Percentiles rank a stretch among this genome's conserved stretches.
Conservation (phyloP, 352 stramenopile genomes). For the Globisporangium paddicum region DNA sequence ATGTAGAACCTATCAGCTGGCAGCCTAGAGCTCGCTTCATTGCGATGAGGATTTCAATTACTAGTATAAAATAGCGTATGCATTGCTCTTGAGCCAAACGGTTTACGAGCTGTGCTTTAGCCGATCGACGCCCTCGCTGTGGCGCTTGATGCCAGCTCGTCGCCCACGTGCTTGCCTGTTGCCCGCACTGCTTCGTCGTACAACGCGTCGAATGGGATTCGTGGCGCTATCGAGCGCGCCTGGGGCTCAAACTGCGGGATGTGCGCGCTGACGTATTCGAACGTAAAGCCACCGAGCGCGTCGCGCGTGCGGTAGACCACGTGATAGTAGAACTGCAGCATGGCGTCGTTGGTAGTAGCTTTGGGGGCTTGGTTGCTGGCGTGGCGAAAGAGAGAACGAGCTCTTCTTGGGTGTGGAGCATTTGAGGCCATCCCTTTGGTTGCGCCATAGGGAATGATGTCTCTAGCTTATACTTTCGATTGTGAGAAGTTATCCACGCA, state of each 20-base stretch:
- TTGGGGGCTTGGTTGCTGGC: neutral
- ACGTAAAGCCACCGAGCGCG: neutral
- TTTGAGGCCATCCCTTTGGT: neutral
- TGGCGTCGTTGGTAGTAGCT: neutral
- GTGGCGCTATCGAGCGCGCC: neutral
- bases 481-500: no score
- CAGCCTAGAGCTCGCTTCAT: no score
- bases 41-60: no score
- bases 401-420: no score
- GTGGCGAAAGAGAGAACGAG: neutral
- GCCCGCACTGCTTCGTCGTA: neutral
- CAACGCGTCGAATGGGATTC: neutral
- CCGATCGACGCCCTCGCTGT: neutral
- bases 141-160: neutral
- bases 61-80: no score
- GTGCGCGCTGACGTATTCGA: neutral
- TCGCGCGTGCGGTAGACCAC: neutral
- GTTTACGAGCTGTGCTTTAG: no score
- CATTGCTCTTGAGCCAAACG: no score
- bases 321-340: conserved; percentile 1
- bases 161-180: neutral
- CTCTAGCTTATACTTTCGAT: neutral
- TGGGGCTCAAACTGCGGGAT: neutral
- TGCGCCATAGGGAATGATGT: neutral
- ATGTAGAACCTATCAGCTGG: no score